Evolutionary conservation across 2,329 filamentous ascomycete genomes (phyloP).

Genomic region (Aureobasidium sp.): DNA sequence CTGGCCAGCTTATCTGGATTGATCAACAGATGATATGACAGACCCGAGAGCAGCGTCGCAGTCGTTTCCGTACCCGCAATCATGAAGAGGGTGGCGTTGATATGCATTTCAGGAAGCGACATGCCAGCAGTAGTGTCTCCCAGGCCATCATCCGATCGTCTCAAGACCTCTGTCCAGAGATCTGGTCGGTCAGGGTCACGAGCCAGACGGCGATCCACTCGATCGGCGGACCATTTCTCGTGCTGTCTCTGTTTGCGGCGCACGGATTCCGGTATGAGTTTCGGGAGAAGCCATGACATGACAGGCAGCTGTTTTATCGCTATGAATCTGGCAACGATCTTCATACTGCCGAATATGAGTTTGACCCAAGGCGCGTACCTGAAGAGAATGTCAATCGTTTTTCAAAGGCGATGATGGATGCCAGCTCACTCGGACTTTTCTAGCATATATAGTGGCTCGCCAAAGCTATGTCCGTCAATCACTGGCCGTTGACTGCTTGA

Average conservation of each 20-base stretch:
- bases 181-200: constrained; percentile 21
- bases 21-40: constrained; percentile 37
- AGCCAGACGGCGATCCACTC: constrained; percentile 24
- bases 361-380: constrained; percentile 17
- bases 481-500: neutral
- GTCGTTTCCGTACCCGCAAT: constrained; percentile 34
- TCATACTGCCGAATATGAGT: constrained; percentile 14
- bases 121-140: constrained; percentile 19
- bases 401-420: neutral
- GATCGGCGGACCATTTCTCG: constrained; percentile 16
- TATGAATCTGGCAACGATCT: neutral
- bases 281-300: neutral
- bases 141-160: constrained; percentile 18
- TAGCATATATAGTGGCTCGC: constrained; percentile 28
- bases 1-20: constrained; percentile 30
- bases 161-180: constrained; percentile 22
- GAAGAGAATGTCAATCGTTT: neutral
- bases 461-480: constrained; percentile 19
- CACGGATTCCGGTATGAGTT: neutral
- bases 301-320: constrained; percentile 7
- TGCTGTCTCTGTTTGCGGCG: neutral
- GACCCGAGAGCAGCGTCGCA: constrained; percentile 29
- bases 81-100: constrained; percentile 30
- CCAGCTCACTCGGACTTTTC: constrained; percentile 15
- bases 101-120: constrained; percentile 28